phyloP scores from a whole-genome alignment of 2,329 filamentous ascomycete genomes.

The Penicillium sp. region DNA sequence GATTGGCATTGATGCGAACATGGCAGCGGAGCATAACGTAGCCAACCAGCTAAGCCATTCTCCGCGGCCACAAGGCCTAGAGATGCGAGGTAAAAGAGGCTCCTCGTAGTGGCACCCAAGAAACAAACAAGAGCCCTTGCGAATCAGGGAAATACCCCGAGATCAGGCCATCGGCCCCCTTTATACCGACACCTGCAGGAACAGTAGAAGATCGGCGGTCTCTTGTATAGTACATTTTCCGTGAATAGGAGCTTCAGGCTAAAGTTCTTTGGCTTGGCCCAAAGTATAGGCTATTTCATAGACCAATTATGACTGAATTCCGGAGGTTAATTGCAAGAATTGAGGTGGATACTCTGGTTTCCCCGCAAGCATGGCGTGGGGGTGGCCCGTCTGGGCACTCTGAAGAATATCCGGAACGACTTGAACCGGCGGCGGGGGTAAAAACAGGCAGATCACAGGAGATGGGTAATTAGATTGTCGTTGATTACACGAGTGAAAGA shows the following conservation, averaged over 20 bases:
- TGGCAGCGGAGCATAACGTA: slow-evolving; percentile 66
- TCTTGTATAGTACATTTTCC: neutral
- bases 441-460: neutral
- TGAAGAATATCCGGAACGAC: neutral
- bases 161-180: slow-evolving; percentile 8
- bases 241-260: slow-evolving; percentile 22
- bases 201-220: neutral
- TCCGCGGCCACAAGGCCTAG: slow-evolving; percentile 54
- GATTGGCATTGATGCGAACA: slow-evolving; percentile 46
- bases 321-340: neutral
- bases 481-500: neutral
- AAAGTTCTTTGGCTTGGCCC: slow-evolving; percentile 9
- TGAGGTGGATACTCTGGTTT: slow-evolving; percentile 11
- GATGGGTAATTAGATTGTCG: neutral
- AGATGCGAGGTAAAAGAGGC: slow-evolving; percentile 16
- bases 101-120: slow-evolving; percentile 14
- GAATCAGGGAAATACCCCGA: neutral
- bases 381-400: slow-evolving; percentile 1
- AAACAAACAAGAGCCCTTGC: neutral
- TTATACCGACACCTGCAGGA: neutral
- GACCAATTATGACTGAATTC: neutral
- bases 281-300: neutral
- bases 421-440: neutral
- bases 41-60: slow-evolving; percentile 67
- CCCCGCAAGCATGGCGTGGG: slow-evolving; percentile 27